Evolutionary conservation across 2,329 filamentous ascomycete species (phyloP).

Genomic region (Lasiodiplodia sp.): DNA sequence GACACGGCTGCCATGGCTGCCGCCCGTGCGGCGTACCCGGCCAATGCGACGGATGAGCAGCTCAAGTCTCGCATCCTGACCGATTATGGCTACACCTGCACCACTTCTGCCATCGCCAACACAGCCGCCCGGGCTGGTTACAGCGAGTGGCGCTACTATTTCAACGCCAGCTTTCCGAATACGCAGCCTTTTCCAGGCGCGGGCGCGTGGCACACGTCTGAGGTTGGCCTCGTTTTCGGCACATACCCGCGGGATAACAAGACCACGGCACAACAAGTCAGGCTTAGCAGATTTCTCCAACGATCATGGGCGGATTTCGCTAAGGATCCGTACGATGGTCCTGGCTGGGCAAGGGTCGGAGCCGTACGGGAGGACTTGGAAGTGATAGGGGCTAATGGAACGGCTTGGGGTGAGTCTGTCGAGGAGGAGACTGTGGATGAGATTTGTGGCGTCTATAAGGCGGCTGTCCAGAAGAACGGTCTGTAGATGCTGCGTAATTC

Average conservation of each 20-base stretch:
- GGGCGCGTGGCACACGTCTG: conserved; percentile 20
- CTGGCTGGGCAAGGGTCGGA: background rate
- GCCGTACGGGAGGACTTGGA: no score
- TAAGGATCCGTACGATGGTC: background rate
- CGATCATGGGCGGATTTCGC: conserved; percentile 29
- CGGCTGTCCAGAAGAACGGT: no score
- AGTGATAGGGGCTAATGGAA: no score
- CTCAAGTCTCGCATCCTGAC: conserved; percentile 59
- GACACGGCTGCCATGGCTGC: background rate
- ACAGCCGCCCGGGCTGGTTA: conserved; percentile 43
- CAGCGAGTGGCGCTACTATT: conserved; percentile 67
- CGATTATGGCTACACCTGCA: conserved; percentile 62
- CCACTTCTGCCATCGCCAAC: conserved; percentile 62
- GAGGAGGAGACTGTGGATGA: no score
- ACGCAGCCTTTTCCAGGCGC: background rate
- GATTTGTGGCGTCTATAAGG: no score
- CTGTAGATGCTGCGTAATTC: no score
- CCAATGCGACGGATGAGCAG: conserved; percentile 34
- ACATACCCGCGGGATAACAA: background rate
- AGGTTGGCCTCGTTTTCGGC: conserved; percentile 14
- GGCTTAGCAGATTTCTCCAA: conserved; percentile 24
- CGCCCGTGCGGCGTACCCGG: conserved; percentile 38
- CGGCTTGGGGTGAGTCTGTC: no score
- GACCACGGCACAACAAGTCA: conserved; percentile 7
- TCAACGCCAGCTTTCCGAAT: conserved; percentile 57